Conservation (phyloP, 169 alveolate genomes). For the Cryptosporidium sp. region DNA sequence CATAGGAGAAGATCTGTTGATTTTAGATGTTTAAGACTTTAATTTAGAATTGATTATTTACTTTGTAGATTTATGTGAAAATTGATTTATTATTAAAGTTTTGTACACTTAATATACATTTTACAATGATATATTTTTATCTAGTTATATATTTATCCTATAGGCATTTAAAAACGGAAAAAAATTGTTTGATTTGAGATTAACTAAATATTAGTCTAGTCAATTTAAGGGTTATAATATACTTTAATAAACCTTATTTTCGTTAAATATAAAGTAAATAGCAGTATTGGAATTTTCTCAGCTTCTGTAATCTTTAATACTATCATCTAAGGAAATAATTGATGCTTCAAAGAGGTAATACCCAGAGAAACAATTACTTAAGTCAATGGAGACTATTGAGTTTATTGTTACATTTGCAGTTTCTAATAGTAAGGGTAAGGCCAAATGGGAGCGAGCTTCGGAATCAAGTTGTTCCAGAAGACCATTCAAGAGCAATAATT, state of each 20-base stretch:
- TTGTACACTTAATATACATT: neutral
- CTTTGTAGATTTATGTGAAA: too few species aligned
- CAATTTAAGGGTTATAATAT: neutral
- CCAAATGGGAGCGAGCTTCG: neutral
- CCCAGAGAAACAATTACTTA: neutral
- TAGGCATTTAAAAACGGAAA: neutral
- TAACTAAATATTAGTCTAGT: neutral
- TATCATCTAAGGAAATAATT: neutral
- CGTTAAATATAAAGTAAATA: neutral
- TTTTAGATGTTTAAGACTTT: too few species aligned
- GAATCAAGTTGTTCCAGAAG: conserved; percentile 9
- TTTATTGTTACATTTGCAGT: neutral
- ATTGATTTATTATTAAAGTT: too few species aligned
- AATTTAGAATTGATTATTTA: too few species aligned
- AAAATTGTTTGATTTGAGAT: neutral
- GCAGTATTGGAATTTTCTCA: neutral
- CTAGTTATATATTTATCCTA: conserved; percentile 24
- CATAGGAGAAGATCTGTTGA: too few species aligned
- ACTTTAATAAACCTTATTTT: neutral
- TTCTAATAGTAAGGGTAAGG: neutral
- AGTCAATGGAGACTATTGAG: neutral
- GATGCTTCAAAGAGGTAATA: neutral
- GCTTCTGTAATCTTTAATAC: neutral
- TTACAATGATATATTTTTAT: neutral
- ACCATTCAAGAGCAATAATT: conserved; percentile 23